phyloP scores from a whole-genome alignment of 805 yeast genomes.

The Blastobotrys attinorum region DNA sequence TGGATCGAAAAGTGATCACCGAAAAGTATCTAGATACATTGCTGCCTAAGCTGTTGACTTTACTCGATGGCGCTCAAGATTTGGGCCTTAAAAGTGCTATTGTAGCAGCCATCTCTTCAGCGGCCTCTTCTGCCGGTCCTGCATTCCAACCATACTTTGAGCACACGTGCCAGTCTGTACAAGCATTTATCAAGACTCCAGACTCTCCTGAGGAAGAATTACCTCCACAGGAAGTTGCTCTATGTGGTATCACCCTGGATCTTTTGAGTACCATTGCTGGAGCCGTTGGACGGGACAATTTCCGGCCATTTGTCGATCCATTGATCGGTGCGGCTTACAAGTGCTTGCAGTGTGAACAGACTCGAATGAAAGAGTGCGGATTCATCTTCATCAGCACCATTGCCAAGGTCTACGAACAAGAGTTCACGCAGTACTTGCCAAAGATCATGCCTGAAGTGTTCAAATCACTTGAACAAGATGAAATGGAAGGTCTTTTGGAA shows the following conservation, averaged over 20 bases:
- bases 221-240: conserved; percentile 82
- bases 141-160: conserved; percentile 80
- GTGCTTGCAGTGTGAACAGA: conserved; percentile 66
- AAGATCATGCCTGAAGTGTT: conserved; percentile 77
- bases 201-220: conserved; percentile 64
- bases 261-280: conserved; percentile 90
- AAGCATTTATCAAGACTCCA: conserved; percentile 50
- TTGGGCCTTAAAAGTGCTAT: conserved; percentile 44
- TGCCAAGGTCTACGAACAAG: conserved; percentile 91
- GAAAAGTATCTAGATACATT: conserved; percentile 73
- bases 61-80: conserved; percentile 68
- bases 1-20: conserved; percentile 78
- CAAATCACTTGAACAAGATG: conserved; percentile 79
- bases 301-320: conserved; percentile 79
- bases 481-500: conserved; percentile 38
- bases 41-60: conserved; percentile 79
- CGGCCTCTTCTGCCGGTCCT: conserved; percentile 92
- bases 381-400: conserved; percentile 87
- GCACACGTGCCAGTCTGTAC: conserved; percentile 69
- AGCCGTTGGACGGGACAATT: conserved; percentile 90
- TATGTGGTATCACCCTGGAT: conserved; percentile 88
- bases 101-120: conserved; percentile 94
- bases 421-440: conserved; percentile 78
- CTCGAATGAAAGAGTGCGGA: conserved; percentile 89
- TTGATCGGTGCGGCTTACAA: conserved; percentile 80